Percentiles rank a stretch among this genome's conserved stretches.
Evolutionary conservation across 1,284 basidiomycete genomes (phyloP).

Genomic region (Laetiporus sulphureus): DNA sequence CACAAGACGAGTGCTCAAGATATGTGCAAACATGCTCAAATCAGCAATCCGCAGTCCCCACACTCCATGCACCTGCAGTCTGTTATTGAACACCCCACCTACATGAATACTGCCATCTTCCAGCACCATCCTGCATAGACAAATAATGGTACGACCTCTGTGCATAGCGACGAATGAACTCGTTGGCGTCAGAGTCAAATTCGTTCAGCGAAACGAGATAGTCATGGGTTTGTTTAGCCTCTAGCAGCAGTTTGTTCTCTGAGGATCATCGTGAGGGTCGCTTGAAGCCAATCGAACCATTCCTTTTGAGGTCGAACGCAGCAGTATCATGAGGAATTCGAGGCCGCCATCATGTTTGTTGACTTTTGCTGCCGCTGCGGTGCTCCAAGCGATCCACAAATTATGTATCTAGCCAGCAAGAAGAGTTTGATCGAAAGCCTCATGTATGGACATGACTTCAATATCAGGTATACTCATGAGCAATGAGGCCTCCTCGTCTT

Average conservation of each 20-base stretch:
- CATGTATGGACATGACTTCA: conserved; percentile 31
- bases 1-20: conserved; percentile 28
- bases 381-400: not conserved
- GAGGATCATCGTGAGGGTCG: conserved; percentile 21
- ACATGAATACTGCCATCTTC: conserved; percentile 13
- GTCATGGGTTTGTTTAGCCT: conserved; percentile 25
- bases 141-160: conserved; percentile 31
- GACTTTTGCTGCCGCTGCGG: not conserved
- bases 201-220: conserved; percentile 21
- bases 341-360: conserved; percentile 14
- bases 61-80: conserved; percentile 44
- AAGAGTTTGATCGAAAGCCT: no score
- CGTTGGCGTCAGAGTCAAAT: conserved; percentile 19
- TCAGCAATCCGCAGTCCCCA: conserved; percentile 33
- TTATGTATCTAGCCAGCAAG: no score
- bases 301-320: conserved; percentile 28
- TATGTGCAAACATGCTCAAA: conserved; percentile 32
- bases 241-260: conserved; percentile 19
- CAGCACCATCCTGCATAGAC: conserved; percentile 33
- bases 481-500: conserved; percentile 4
- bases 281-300: conserved; percentile 25
- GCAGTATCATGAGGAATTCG: conserved; percentile 20
- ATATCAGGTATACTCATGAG: conserved; percentile 23
- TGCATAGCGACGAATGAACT: conserved; percentile 18
- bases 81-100: conserved; percentile 30